A percentile compares a stretch with the other conserved stretches of the same genome.
Evolutionary conservation across 306 rosid species (phyloP).

Genomic region (Corylus avellana): DNA sequence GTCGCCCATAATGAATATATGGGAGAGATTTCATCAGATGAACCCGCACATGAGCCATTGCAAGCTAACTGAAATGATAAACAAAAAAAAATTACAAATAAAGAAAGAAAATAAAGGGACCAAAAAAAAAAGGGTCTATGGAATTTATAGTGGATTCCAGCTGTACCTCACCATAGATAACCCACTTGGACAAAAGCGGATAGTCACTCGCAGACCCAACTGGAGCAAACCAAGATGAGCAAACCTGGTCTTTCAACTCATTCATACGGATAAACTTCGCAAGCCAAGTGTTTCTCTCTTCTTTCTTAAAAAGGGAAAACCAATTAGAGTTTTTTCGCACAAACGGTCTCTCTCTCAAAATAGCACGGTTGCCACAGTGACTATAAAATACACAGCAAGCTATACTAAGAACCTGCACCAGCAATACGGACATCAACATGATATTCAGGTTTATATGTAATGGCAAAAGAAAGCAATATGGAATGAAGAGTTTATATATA

Average conservation of each 20-base stretch:
- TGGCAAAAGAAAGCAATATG: background rate
- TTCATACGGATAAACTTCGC: slow-evolving; percentile 76
- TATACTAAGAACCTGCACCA: slow-evolving; percentile 83
- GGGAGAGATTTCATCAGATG: slow-evolving; percentile 90
- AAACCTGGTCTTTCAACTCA: slow-evolving; percentile 88
- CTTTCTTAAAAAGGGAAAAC: slow-evolving; percentile 81
- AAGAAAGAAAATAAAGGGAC: slow-evolving; percentile 2
- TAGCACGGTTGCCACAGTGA: slow-evolving; percentile 93
- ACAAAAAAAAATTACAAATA: slow-evolving; percentile 10
- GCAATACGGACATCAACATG: slow-evolving; percentile 32
- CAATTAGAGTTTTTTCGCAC: slow-evolving; percentile 50
- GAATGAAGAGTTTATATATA: background rate
- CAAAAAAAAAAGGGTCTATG: slow-evolving; percentile 5
- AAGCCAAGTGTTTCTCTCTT: slow-evolving; percentile 82
- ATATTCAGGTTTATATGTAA: slow-evolving; percentile 13
- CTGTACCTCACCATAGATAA: slow-evolving; percentile 92
- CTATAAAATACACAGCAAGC: slow-evolving; percentile 99
- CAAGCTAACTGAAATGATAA: slow-evolving; percentile 71
- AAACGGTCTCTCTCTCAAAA: slow-evolving; percentile 60
- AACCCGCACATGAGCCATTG: slow-evolving; percentile 83
- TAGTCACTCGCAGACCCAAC: slow-evolving; percentile 98
- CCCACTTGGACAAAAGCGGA: slow-evolving; percentile 97
- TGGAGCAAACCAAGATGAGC: slow-evolving; percentile 99
- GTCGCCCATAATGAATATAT: slow-evolving; percentile 98
- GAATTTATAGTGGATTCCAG: slow-evolving; percentile 12